phyloP scores from a whole-genome alignment of 306 rosid genomes.

The Boehmeria nivea region DNA sequence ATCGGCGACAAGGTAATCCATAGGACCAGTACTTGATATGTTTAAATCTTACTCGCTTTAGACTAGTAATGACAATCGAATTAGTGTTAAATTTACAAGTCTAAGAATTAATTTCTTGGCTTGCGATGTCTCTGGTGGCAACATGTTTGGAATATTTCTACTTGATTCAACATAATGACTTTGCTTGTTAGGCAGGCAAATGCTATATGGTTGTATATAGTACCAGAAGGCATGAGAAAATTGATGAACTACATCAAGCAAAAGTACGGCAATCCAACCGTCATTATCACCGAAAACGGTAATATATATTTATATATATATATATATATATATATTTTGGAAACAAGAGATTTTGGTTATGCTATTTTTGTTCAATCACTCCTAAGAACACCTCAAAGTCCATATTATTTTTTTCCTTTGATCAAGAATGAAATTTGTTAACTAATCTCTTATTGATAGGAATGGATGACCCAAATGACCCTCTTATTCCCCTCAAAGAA shows the following conservation, averaged over 20 bases:
- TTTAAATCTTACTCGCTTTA: too few species aligned
- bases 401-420: background rate
- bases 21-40: too few species aligned
- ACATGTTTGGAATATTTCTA: background rate
- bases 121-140: too few species aligned
- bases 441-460: constrained; percentile 33
- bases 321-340: background rate
- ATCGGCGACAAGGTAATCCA: constrained; percentile 59
- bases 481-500: constrained; percentile 35
- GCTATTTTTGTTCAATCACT: background rate
- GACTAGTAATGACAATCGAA: background rate
- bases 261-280: constrained; percentile 71
- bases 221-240: constrained; percentile 69
- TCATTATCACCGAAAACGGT: constrained; percentile 89
- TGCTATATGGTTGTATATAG: constrained; percentile 78
- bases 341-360: too few species aligned
- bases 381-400: background rate
- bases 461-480: constrained; percentile 72
- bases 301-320: constrained; percentile 6
- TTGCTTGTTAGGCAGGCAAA: constrained; percentile 44
- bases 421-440: background rate
- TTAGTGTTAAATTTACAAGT: background rate
- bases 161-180: background rate
- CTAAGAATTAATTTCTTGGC: too few species aligned
- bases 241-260: constrained; percentile 63